Evolutionary conservation across 257 asterid species (phyloP).

Genomic region (Scutellaria baicalensis): DNA sequence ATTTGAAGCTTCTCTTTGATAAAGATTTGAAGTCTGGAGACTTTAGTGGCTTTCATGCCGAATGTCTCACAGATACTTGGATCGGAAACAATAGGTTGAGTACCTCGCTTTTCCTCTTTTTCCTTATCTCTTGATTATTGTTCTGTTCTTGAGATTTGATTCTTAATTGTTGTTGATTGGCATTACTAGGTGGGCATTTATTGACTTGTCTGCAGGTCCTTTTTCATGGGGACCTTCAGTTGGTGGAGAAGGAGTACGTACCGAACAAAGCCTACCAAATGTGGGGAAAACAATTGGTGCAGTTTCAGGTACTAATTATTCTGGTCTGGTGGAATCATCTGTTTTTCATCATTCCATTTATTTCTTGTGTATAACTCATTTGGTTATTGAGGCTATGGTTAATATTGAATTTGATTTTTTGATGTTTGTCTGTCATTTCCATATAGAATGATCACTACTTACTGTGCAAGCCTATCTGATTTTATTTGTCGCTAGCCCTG

Average conservation of each 20-base stretch:
- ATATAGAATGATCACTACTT: not conserved
- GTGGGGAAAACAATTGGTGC: constrained; percentile 94
- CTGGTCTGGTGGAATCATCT: not conserved
- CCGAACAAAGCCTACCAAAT: constrained; percentile 85
- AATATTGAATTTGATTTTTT: not conserved
- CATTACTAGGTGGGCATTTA: constrained; percentile 86
- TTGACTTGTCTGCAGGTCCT: constrained; percentile 95
- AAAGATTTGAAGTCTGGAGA: constrained; percentile 78
- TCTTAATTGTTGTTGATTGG: constrained; percentile 8
- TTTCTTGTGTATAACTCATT: not conserved
- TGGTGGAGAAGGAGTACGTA: constrained; percentile 99
- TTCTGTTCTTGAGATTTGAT: not conserved
- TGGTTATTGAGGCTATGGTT: not conserved
- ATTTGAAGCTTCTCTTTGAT: constrained; percentile 56
- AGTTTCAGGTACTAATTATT: constrained; percentile 59
- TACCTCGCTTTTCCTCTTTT: not conserved
- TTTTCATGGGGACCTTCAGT: constrained; percentile 99
- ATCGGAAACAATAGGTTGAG: constrained; percentile 76
- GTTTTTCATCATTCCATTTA: constrained; percentile 3
- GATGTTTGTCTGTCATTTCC: not conserved
- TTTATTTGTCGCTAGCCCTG: constrained; percentile 1
- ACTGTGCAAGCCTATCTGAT: not conserved
- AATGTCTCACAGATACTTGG: constrained; percentile 92
- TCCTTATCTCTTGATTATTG: not conserved
- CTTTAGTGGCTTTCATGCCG: constrained; percentile 74